These are phyloP conservation scores for Yarrowia osloensis DNA, from an alignment of 805 yeast genomes.

Conservation along the genomic window DNA sequence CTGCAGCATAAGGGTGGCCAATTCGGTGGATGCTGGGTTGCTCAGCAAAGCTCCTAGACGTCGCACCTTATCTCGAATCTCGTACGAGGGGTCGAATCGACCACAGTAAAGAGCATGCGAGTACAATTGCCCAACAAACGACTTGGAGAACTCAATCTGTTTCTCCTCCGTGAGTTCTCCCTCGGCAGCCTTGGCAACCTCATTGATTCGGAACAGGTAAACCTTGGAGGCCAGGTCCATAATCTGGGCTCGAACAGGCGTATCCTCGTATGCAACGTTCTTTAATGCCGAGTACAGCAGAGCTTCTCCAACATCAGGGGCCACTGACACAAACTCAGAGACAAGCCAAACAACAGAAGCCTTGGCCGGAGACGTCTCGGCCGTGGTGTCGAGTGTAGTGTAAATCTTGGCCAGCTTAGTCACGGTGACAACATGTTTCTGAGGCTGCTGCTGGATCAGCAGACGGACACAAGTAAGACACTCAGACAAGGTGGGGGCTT, in stretches of 20 bases:
- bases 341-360: conserved; percentile 89
- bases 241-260: conserved; percentile 66
- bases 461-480: conserved; percentile 71
- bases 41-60: conserved; percentile 63
- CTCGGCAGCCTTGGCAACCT: conserved; percentile 32
- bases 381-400: conserved; percentile 31
- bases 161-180: conserved; percentile 29
- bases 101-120: conserved; percentile 62
- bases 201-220: conserved; percentile 56
- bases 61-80: conserved; percentile 83
- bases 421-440: conserved; percentile 56
- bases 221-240: conserved; percentile 74
- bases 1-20: conserved; percentile 70
- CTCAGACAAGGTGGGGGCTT: conserved; percentile 52
- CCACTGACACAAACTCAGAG: conserved; percentile 68
- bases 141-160: conserved; percentile 27
- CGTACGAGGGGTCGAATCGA: conserved; percentile 72
- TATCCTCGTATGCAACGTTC: conserved; percentile 55
- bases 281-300: conserved; percentile 61
- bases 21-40: conserved; percentile 52
- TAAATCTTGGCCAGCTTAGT: conserved; percentile 50
- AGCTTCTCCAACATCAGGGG: conserved; percentile 65
- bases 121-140: conserved; percentile 48
- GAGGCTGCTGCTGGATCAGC: conserved; percentile 64
- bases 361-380: conserved; percentile 52